Conservation (phyloP, 2,329 filamentous ascomycete genomes). For the Lasiodiplodia citricola region DNA sequence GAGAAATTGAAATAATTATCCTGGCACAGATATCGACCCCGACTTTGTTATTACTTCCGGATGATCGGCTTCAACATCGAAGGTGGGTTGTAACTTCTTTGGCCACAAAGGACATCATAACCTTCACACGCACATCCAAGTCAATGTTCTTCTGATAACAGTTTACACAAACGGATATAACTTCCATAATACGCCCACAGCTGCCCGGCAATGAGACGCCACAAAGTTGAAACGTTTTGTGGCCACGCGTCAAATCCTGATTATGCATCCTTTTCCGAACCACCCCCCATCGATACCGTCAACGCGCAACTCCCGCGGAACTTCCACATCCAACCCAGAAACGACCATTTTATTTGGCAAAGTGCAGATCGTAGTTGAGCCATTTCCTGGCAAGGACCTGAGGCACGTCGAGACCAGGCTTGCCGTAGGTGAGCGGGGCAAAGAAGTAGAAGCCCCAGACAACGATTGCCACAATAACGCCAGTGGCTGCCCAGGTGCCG, state of each 20-base stretch:
- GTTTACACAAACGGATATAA: neutral
- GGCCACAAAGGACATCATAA: neutral
- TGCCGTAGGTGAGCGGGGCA: constrained; percentile 92
- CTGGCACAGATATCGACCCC: too few relatives aligned
- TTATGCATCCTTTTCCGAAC: constrained; percentile 2
- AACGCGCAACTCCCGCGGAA: constrained; percentile 1
- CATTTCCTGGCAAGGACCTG: constrained; percentile 87
- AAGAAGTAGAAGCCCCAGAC: constrained; percentile 90
- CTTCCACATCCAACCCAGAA: neutral
- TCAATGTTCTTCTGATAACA: neutral
- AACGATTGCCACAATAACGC: constrained; percentile 70
- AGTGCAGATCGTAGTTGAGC: constrained; percentile 96
- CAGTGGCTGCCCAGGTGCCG: constrained; percentile 77
- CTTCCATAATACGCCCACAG: neutral
- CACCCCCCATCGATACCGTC: neutral
- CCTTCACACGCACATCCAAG: neutral
- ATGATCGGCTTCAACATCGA: too few relatives aligned
- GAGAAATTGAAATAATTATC: too few relatives aligned
- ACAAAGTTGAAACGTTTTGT: neutral
- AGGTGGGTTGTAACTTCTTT: too few relatives aligned
- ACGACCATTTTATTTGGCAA: constrained; percentile 80
- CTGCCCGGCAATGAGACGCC: neutral
- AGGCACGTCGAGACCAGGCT: constrained; percentile 80
- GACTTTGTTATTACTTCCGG: too few relatives aligned
- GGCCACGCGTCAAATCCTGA: neutral